Base-by-base conservation (phyloP, 257 asterid genomes). In the Capsicum chinense region DNA sequence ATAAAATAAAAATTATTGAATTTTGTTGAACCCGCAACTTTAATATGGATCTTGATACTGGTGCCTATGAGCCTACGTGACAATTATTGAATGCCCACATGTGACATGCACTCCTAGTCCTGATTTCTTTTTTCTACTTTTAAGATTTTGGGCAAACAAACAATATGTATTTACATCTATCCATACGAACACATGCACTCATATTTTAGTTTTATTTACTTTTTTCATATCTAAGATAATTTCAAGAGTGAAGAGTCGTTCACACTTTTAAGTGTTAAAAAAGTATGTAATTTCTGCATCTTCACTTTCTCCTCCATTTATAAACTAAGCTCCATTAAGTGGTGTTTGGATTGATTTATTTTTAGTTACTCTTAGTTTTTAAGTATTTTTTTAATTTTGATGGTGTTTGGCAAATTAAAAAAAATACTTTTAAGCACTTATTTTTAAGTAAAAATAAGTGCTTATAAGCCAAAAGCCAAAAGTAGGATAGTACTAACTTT, bases 1-100 rank as follows among this genome's bases (percentile, higher is more conserved):
- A 7, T 33, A 26, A 0, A 12, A 64, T 33, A 5, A 33, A 5
- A 0, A 67, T 14, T 14, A 68, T 37, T 68, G 7, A 68, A 68
- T 68, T 67, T 37, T 15, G 13, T 1, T 0, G 6, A 35, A 35
- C 0, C 0, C 0, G 0, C 14, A 1, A 14, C 14, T 33, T 67
- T 7, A 35, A 7, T 1, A 0, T 66, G 0, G 2, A 33, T 33
- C n/a, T 33, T 17, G n/a, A 66, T 4, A 26, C 35, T 3, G 8
- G 5, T 70, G 47, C 59, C 59, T 73, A 7, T 26, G 17, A 5
- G 26, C 59, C 59, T 73, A 7, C 14, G 37, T 13, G 26, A 54
- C 64, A 52, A 76, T 54, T 76, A 76, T 76, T 54, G 48, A 52
- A 21, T 52, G 64, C 48, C 81, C 50, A 76, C 81, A 76, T 76